phyloP scores from a whole-genome alignment of 2,329 filamentous ascomycete species.

The Diaporthe vaccinii region DNA sequence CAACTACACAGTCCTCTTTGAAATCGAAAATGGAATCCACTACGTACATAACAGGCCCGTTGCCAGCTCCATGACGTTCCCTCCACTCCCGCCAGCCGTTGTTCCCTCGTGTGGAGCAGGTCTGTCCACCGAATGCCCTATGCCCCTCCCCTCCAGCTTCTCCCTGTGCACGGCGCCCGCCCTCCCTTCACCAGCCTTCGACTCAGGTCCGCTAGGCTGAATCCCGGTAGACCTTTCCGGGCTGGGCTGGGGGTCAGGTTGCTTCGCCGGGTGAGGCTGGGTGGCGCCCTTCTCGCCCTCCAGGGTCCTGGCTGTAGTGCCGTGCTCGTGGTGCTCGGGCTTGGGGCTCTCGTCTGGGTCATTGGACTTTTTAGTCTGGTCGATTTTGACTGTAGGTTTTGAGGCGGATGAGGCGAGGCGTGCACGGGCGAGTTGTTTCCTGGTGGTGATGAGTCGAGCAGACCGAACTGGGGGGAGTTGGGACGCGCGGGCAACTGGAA shows the following conservation, averaged over 20 bases:
- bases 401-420: background rate
- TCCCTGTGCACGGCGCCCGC: background rate
- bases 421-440: background rate
- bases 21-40: background rate
- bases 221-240: background rate
- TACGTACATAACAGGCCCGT: too few species aligned
- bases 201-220: background rate
- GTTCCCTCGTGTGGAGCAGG: background rate
- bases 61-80: background rate
- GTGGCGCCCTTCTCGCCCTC: background rate
- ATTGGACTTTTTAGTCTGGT: slow-evolving; percentile 15
- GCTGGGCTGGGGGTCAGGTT: background rate
- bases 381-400: background rate
- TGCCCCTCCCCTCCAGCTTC: background rate
- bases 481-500: background rate
- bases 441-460: background rate
- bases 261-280: background rate
- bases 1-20: background rate
- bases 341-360: background rate
- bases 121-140: background rate
- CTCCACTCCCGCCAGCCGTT: background rate
- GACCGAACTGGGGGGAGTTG: too few species aligned
- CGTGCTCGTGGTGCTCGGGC: background rate
- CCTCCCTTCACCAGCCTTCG: background rate
- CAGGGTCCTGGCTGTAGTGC: background rate